Base-by-base conservation (phyloP, 139 green algal genomes). In the Microglena sp. region DNA sequence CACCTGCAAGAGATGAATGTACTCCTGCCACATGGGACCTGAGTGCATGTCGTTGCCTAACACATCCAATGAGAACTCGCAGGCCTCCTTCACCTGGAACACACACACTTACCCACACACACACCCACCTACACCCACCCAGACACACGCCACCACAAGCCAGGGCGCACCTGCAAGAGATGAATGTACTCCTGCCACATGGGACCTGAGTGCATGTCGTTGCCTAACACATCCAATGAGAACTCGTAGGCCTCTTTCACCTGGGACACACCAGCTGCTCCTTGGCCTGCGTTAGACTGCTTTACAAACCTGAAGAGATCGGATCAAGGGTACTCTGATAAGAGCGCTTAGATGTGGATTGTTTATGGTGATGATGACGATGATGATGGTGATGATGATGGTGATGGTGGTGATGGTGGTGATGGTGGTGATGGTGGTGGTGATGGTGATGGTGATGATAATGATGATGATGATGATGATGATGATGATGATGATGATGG, bases 141-240 rank as follows among this genome's bases (percentile, higher is more conserved):
- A 31, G n/a, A 1, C 28, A 0, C 64, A 32, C n/a, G 27, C 7
- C 33, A 71, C 58, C 72, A 79, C 68, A 8, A 46, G 8, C 40
- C n/a, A 33, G n/a, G n/a, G n/a, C 50, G 27, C 30, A 62, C 55
- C 30, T 62, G 55, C 69, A 97, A 69, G 66, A 92, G 90, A 5
- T 62, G 32, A 11, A 95, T 74, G 74, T 88, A 92, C 53, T 97
- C 89, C 46, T 84, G 77, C 90, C 90, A 97, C 36, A 97, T 66
- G 29, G 58, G 58, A 8, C 84, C 86, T 31, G 71, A 45, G 15
- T 69, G 66, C 22, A 84, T 65, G 75, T 94, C 85, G 45, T 87
- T 63, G 28, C 90, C 90, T 21, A 94, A 63, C 18, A 77, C 67
- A n/a, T 96, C 86, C 50, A 96, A 66, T 0, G 84, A 86, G 77